Conservation (phyloP, 202 grass and related monocot genomes). For the Miscanthus sacchariflorus region DNA sequence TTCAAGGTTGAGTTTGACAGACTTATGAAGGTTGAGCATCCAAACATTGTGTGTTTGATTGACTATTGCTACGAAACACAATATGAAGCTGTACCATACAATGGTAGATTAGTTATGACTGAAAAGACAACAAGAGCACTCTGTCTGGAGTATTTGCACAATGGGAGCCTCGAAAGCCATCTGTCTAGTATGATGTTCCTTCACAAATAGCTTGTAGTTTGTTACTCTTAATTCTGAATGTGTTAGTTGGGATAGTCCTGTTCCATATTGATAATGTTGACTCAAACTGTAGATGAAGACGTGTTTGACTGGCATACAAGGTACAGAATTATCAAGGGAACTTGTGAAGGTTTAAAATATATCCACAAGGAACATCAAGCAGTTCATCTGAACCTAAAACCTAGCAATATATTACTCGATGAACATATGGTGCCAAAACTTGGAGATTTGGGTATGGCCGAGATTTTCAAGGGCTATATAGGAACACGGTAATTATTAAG, state of each 20-base stretch:
- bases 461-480: not conserved
- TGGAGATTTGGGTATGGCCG: not conserved
- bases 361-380: not conserved
- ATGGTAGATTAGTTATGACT: not conserved
- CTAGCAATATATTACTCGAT: not conserved
- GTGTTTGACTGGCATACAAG: not conserved
- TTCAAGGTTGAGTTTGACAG: not conserved
- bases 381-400: not conserved
- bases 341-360: not conserved
- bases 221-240: not conserved
- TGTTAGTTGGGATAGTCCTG: too few relatives aligned
- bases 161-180: constrained; percentile 8
- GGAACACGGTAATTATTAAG: not conserved
- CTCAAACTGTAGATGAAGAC: too few relatives aligned
- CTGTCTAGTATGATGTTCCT: not conserved
- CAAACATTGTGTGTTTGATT: not conserved
- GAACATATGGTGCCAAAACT: not conserved
- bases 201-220: not conserved
- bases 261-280: too few relatives aligned
- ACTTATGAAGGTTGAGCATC: not conserved
- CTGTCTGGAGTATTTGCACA: not conserved
- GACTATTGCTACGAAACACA: not conserved
- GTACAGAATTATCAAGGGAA: not conserved
- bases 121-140: not conserved
- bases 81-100: not conserved